Conservation (phyloP, 441 rosid genomes). For the Rhodomyrtus psidioides region DNA sequence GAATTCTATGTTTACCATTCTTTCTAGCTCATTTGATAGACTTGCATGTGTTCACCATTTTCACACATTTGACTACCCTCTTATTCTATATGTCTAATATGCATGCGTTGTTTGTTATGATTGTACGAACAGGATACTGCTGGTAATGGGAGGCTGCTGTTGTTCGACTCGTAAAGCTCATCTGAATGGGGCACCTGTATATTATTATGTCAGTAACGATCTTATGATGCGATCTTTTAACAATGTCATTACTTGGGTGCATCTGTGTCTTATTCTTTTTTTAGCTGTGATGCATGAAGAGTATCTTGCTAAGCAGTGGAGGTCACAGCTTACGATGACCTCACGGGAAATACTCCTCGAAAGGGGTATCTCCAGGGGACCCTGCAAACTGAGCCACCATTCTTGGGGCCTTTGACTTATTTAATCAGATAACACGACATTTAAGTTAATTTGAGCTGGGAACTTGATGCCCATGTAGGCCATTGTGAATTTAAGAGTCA, state of each 20-base stretch:
- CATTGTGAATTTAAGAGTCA: background rate
- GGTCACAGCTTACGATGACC: background rate
- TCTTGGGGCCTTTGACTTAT: background rate
- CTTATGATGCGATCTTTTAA: background rate
- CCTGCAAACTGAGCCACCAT: background rate
- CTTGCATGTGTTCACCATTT: background rate
- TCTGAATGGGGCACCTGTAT: constrained; percentile 68
- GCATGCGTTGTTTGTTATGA: constrained; percentile 5
- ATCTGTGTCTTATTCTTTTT: background rate
- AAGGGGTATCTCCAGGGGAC: background rate
- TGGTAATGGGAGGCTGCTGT: constrained; percentile 83
- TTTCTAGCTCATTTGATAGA: background rate
- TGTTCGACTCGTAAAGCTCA: constrained; percentile 68
- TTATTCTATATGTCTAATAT: constrained; percentile 9
- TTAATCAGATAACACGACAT: background rate
- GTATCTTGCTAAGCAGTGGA: background rate
- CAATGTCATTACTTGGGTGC: background rate
- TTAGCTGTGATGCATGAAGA: background rate
- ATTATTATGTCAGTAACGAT: constrained; percentile 55
- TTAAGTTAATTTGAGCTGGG: background rate
- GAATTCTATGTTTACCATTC: background rate
- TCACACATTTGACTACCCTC: background rate
- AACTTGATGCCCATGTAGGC: background rate
- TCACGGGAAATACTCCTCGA: background rate
- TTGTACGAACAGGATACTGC: constrained; percentile 16